Base-by-base conservation (phyloP, 179 eudicot species). In the Beta corolliflora region DNA sequence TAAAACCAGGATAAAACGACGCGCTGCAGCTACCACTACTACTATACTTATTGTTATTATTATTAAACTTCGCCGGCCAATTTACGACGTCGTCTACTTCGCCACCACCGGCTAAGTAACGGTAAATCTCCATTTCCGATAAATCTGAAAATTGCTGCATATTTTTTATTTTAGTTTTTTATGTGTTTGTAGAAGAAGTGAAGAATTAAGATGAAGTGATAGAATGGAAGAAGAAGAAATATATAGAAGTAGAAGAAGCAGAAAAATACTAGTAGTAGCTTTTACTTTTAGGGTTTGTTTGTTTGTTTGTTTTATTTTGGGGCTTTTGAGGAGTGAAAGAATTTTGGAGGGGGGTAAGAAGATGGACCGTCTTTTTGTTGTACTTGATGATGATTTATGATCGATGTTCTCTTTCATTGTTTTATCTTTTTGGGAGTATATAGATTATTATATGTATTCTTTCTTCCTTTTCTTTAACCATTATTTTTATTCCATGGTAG, bases 111-210 rank as follows among this genome's bases (percentile, higher is more conserved):
- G 83, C 23, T 9, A 81, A 53, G 72, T 81, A 85, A 2, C 82
- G 82, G 72, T 84, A 84, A 18, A 81, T 61, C 4, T 85, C 87
- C 79, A 85, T 81, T 25, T 85, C 87, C 3, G 82, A 29, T 44
- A 72, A 74, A 36, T 81, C 82, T 64, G 75, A 70, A 65, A 68
- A 82, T 41, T 77, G 81, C 19, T 82, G 77, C 77, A 77, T 77
- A 15, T 59, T 81, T 21, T 70, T 25, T 25, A 25, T 25, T 25
- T 25, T 25, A 25, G 25, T 25, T 25, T 25, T 25, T 25, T 25
- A 25, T 25, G 25, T 25, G 25, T 25, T 25, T 25, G 25, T 25
- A 25, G 25, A 25, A 25, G 25, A 25, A 25, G 25, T 25, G 25
- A 3, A 53, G 50, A 18, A 11, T 18, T 16, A 44, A 6, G 23